Evolutionary conservation across 2,329 filamentous ascomycete genomes (phyloP), one percentile per base, ranked within the genome.

Genomic region (Parastagonospora nodorum): DNA sequence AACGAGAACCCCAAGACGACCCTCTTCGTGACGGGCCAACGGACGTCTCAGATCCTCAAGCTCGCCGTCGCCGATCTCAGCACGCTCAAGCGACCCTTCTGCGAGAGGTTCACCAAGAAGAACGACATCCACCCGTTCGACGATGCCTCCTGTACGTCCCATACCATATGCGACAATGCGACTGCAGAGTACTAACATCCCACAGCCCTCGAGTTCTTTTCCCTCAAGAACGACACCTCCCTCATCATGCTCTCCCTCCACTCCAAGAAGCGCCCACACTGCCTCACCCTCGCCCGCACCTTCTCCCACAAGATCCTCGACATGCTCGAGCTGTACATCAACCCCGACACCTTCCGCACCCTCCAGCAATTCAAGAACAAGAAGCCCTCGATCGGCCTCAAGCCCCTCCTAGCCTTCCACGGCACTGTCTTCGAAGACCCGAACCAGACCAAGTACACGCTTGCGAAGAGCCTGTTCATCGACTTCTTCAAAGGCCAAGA

Each of bases 91-190:
- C 87, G 89, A 68, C 92, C 92, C 2, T 82, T 93, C 55, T 87
- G 88, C 58, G 88, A 95, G 75, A 92, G 92, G 63, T 96, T 99
- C 79, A 90, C 86, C 76, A 99, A 97, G 84, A 97, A 97, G 81
- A 99, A 99, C 76, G 82, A 86, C 63, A 88, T 96, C 66, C 92
- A 94, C 75, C 94, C 94, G 2, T 99, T 99, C 75, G 93, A 97
- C 75, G 92, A 95, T 73, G 79, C 89, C 58, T 81, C 88, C 27
- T 93, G 63, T 66, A 60, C 29, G 59, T 15, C 19, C 29, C 19
- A 8, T 15, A 9, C 29, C 11, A 28, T 42, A 38, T 24, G 10
- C 35, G 1, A 28, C 27, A 42, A 11, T 39, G 5, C n/a, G 5
- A 39, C 35, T n/a, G 14, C 14, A 48, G 38, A 24, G 12, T 38